These are phyloP conservation scores for Vitis rotundifolia DNA, from an alignment of 164 flowering plant genomes.

Conservation along the genomic window DNA sequence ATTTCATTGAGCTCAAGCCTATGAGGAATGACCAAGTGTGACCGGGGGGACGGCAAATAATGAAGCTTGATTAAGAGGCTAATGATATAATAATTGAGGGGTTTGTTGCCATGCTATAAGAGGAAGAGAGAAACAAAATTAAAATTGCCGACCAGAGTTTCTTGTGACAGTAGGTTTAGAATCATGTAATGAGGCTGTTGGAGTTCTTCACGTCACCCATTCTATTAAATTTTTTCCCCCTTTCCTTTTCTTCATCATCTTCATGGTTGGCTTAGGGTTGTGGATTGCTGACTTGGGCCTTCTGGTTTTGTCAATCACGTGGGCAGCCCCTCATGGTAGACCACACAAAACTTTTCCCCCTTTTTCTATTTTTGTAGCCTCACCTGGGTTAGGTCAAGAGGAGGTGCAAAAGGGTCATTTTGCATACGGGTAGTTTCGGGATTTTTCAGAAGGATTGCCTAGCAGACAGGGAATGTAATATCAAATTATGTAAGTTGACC, in stretches of 20 bases:
- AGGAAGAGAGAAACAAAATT: slow-evolving; percentile 1
- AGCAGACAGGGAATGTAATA: slow-evolving; percentile 26
- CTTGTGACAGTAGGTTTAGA: slow-evolving; percentile 50
- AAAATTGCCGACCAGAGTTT: slow-evolving; percentile 56
- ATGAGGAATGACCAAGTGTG: too few species aligned
- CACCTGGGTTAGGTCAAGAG: slow-evolving; percentile 30
- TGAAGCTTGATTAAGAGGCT: slow-evolving; percentile 6
- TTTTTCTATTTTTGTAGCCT: slow-evolving; percentile 11
- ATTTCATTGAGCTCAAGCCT: too few species aligned
- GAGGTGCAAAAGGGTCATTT: slow-evolving; percentile 7
- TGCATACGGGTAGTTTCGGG: slow-evolving; percentile 11
- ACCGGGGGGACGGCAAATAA: slow-evolving; percentile 25
- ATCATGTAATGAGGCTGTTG: slow-evolving; percentile 28
- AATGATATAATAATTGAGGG: slow-evolving; percentile 8
- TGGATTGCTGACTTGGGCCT: slow-evolving; percentile 39
- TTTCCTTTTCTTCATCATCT: too few species aligned
- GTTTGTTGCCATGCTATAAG: slow-evolving; percentile 6
- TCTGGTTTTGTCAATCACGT: slow-evolving; percentile 42
- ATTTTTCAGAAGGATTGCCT: slow-evolving; percentile 18
- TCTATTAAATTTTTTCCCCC: not conserved
- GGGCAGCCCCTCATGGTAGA: slow-evolving; percentile 45
- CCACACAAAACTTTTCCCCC: slow-evolving; percentile 14
- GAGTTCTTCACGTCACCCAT: slow-evolving; percentile 66
- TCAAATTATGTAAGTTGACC: slow-evolving; percentile 32
- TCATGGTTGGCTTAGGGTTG: slow-evolving; percentile 17